Evolutionary conservation across 176 grass and related monocot genomes (phyloP), one percentile per base, ranked within the genome.

Genomic region (Cenchrus fungigraminus): DNA sequence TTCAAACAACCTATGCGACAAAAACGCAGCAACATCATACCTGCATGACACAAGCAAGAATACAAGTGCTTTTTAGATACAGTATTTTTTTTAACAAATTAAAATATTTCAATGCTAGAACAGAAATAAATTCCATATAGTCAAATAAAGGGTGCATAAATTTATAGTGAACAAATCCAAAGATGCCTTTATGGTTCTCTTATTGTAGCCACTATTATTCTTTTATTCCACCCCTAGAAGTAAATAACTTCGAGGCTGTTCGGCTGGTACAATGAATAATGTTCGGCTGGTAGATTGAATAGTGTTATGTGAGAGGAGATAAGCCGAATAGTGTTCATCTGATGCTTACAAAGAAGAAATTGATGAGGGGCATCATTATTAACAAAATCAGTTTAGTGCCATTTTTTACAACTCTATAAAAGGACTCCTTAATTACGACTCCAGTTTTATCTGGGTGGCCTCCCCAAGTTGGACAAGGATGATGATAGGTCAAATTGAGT

Each of bases 11-110:
- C 93, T 88, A 64, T 95, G 90, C 12, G 90, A 86, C 79, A 95
- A 77, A 65, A 95, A 92, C 51, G 68, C 88, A 79, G 90, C 88
- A 84, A 95, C 93, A 89, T 95, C 93, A 65, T 95, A 95, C 93
- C 93, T 95, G 68, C 52, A 95, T 40, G 25, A 90, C 8, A 31
- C 64, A 82, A 6, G n/a, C 9, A 89, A 64, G 74, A 76, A 43
- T 9, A 25, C 25, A 25, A 25, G 25, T 25, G 25, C 53, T n/a
- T 20, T 32, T 50, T 16, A 49, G 50, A 2, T 56, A 71, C 66
- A 40, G 4, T 3, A 1, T 10, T 54, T 19, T 73, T 54, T 6
- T 12, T 16, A 74, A 65, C 22, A 67, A 2, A 73, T 65, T 9
- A 54, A 9, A 65, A 0, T 31, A 17, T 51, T 68, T 16, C 42